Evolutionary conservation across 2,329 filamentous ascomycete species (phyloP).

Genomic region (Juglanconis oblonga): DNA sequence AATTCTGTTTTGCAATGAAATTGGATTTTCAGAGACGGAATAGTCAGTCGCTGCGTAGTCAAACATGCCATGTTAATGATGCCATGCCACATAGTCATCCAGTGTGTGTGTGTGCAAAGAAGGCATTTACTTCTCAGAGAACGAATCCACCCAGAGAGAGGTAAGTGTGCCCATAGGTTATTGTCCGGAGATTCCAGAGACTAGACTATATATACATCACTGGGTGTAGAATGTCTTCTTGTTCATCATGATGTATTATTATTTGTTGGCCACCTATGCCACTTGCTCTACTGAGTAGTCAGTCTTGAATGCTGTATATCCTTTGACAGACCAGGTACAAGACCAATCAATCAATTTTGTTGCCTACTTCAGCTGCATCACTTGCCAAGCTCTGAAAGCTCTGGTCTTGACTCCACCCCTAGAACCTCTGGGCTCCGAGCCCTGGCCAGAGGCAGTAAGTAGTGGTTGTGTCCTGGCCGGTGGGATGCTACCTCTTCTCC

Average conservation of each 20-base stretch:
- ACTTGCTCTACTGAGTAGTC: no score
- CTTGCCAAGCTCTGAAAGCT: neutral
- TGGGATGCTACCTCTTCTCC: neutral
- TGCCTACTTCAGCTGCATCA: neutral
- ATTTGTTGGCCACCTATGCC: no score
- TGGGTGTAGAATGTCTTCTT: no score
- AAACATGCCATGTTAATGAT: neutral
- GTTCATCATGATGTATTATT: no score
- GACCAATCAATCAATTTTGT: neutral
- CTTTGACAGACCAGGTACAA: neutral
- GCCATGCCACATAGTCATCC: neutral
- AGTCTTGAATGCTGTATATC: neutral
- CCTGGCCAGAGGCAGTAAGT: neutral
- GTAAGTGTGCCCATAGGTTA: no score
- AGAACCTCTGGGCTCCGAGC: neutral
- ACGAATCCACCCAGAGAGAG: no score
- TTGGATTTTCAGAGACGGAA: neutral
- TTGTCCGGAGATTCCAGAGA: no score
- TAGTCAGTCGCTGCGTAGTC: neutral
- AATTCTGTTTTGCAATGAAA: neutral
- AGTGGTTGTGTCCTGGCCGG: neutral
- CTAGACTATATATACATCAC: no score
- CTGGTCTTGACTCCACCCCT: neutral
- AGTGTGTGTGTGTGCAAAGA: no score
- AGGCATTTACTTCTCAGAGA: no score